Percentiles rank a stretch among this genome's conserved stretches.
phyloP scores from a whole-genome alignment of 768 basidiomycete species.

The Lentinula boryana region DNA sequence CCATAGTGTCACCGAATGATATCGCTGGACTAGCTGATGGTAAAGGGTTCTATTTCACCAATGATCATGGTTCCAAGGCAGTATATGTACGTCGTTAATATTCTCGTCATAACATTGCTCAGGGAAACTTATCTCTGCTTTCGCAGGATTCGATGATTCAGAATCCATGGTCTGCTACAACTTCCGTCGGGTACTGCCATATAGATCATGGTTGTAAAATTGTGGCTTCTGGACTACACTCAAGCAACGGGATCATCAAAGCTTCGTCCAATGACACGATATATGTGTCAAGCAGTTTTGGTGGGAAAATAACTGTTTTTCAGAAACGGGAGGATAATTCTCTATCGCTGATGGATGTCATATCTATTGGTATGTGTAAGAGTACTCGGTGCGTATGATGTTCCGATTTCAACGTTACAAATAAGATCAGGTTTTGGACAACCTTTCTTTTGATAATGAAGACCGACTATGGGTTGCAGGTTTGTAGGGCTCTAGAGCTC shows the following conservation, averaged over 20 bases:
- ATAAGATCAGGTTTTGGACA: slow-evolving; percentile 50
- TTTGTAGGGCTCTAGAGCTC: slow-evolving; percentile 15
- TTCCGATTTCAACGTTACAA: too few relatives aligned
- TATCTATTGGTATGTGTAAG: slow-evolving; percentile 40
- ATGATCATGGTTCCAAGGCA: slow-evolving; percentile 55
- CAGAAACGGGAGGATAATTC: slow-evolving; percentile 56
- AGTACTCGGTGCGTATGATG: too few relatives aligned
- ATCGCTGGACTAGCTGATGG: slow-evolving; percentile 62
- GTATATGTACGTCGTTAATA: slow-evolving; percentile 37
- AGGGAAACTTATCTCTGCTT: neutral
- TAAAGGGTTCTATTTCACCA: slow-evolving; percentile 62
- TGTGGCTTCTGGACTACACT: slow-evolving; percentile 41
- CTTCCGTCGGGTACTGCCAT: slow-evolving; percentile 64
- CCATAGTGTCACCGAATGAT: slow-evolving; percentile 66
- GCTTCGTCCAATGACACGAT: slow-evolving; percentile 41
- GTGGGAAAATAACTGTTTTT: slow-evolving; percentile 44
- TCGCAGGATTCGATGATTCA: slow-evolving; percentile 13
- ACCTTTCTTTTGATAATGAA: slow-evolving; percentile 51
- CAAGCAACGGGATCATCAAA: slow-evolving; percentile 57
- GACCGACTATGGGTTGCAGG: slow-evolving; percentile 63
- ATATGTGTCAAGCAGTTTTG: slow-evolving; percentile 47
- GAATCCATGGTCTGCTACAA: slow-evolving; percentile 25
- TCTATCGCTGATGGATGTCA: slow-evolving; percentile 47
- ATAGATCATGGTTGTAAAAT: slow-evolving; percentile 53
- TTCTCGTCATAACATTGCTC: neutral